Base-by-base conservation (phyloP, 176 grass and related monocot genomes). In the Juncus effusus region DNA sequence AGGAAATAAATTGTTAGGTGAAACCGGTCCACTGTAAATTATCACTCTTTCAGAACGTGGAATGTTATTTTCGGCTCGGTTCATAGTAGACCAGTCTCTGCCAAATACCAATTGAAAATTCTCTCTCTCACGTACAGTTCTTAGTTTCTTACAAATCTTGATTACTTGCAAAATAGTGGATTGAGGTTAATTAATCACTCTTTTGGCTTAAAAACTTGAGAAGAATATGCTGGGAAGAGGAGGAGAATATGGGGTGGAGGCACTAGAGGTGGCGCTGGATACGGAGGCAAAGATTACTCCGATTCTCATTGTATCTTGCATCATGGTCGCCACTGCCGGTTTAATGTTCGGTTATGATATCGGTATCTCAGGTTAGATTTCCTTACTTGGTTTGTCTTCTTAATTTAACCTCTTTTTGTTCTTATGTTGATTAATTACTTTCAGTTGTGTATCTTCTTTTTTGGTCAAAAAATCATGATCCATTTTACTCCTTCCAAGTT, bases 261-360 rank as follows among this genome's bases (percentile, higher is more conserved):
- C 84, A 56, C 77, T 78, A 59, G 9, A 81, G 19, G 85, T 79
- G 40, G 56, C 35, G 15, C 55, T 45, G n/a, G 76, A 96, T 67
- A 88, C 88, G 10, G 93, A 96, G 74, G 93, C 87, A 11, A 96
- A 91, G 88, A 96, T 96, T 60, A 96, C 93, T 64, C 87, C 87
- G 4, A 77, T 91, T 13, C 84, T 96, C 28, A 15, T 96, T 75
- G 74, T 96, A 63, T 96, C 87, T 41, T 91, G 93, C 80, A 77
- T 91, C 87, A 91, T 96, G 93, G 93, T 87, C 51, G 79, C 93
- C 57, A 96, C 93, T 59, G 87, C 87, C 4, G 93, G 93, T 0
- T 67, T 96, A 49, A 96, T 96, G 93, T 96, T 96, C 56, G 93
- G 93, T 45, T 96, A 96, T 61, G 92, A 96, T 59, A 67, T 96